Base-by-base conservation (phyloP, 2,329 filamentous ascomycete genomes). In the Scleromitrula shiraiana region DNA sequence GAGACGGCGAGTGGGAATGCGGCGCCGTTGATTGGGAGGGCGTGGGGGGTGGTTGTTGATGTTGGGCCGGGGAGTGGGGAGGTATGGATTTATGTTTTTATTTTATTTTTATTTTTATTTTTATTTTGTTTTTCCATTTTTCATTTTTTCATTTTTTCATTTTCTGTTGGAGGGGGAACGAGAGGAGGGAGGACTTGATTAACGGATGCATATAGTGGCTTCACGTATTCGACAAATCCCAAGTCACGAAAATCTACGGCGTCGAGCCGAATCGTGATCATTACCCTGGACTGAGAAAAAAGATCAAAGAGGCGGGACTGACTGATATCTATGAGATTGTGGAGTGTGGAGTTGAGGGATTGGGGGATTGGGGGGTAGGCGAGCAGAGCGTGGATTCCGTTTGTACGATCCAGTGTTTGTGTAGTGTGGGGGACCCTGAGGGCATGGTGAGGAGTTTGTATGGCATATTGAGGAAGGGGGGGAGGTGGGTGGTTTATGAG, bases 201-300 rank as follows among this genome's bases (percentile, higher is more conserved):
- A 22, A 80, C 50, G 49, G 56, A 23, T 42, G n/a, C n/a, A 49
- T 45, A 20, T 17, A 52, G 44, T 47, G 27, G 41, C 33, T 49
- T 20, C 41, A 36, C 24, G 32, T 43, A 17, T 49, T 49, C 23
- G 46, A 20, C 49, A 55, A 32, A 38, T 47, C 44, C 17, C 41
- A 35, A 33, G 29, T 67, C 39, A 66, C 58, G 2, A 68, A 63
- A 52, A 66, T 85, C 36, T 82, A 78, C 56, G 82, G 80, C 46
- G 72, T 85, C 4, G 82, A 85, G 65, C 82, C 82, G 3, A 84
- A 83, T 59, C 46, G 61, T 0, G 70, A 68, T 29, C 74, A 77
- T 46, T 76, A 81, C 53, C 61, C 60, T 0, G 62, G 63, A 5
- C 65, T 85, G 43, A 64, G 67, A 1, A 58, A 62, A 32, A 71